phyloP scores from a whole-genome alignment of 2,329 filamentous ascomycete genomes.

The Parastagonospora avenae region DNA sequence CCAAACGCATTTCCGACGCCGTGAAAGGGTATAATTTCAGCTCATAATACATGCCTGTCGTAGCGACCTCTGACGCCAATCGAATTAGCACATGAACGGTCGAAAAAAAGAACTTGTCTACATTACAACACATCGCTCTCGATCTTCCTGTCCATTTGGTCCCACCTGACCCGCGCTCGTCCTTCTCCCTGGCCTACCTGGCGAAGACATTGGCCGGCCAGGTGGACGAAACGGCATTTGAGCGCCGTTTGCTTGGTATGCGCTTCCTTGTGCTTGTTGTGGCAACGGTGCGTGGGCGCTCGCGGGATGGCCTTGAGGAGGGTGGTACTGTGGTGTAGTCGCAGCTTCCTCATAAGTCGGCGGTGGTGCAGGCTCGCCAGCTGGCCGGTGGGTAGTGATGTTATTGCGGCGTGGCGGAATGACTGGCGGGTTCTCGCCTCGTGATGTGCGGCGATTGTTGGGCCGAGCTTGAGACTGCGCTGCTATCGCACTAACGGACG shows the following conservation, averaged over 20 bases:
- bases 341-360: constrained; percentile 71
- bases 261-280: constrained; percentile 23
- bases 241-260: constrained; percentile 26
- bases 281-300: constrained; percentile 42
- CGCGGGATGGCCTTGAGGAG: constrained; percentile 53
- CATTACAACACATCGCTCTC: constrained; percentile 44
- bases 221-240: constrained; percentile 18
- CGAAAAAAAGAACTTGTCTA: constrained; percentile 9
- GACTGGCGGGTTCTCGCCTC: constrained; percentile 47
- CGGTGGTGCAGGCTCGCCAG: constrained; percentile 60
- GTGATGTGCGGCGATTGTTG: constrained; percentile 32
- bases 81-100: background rate
- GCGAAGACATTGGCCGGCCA: constrained; percentile 16
- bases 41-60: background rate
- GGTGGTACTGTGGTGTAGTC: constrained; percentile 60
- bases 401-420: constrained; percentile 53
- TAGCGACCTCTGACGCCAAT: background rate
- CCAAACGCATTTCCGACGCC: background rate
- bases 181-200: constrained; percentile 26
- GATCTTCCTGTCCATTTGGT: constrained; percentile 25
- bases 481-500: constrained; percentile 74
- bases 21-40: background rate
- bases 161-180: constrained; percentile 30
- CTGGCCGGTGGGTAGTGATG: constrained; percentile 42
- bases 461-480: constrained; percentile 28